Evolutionary conservation across 345 rosid species (phyloP).

Genomic region (Camelina sativa): DNA sequence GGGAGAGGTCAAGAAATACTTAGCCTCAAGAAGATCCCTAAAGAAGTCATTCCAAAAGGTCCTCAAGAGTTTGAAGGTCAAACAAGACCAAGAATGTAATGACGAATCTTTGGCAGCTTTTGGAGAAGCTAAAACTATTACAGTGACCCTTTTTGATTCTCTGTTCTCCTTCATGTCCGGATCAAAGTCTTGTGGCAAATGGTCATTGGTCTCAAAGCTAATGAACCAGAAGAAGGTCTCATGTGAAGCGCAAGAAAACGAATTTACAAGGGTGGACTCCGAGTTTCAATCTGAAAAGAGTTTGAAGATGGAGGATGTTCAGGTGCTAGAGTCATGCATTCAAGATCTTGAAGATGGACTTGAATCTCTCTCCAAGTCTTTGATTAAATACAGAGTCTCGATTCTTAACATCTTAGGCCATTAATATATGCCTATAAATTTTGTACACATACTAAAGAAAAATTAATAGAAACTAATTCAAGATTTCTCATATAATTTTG

Average conservation of each 20-base stretch:
- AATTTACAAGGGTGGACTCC: conserved; percentile 41
- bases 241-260: conserved; percentile 23
- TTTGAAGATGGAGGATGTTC: conserved; percentile 35
- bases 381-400: conserved; percentile 55
- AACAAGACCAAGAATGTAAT: conserved; percentile 1
- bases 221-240: conserved; percentile 19
- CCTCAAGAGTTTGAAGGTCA: conserved; percentile 27
- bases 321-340: conserved; percentile 48
- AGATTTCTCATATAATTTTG: background rate
- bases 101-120: conserved; percentile 26
- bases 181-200: conserved; percentile 33
- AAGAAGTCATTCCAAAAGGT: conserved; percentile 43
- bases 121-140: conserved; percentile 42
- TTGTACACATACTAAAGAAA: background rate
- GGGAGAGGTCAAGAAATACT: conserved; percentile 40
- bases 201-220: conserved; percentile 45
- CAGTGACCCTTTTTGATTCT: conserved; percentile 35
- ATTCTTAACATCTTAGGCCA: conserved; percentile 52
- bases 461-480: background rate
- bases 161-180: conserved; percentile 42
- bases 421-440: conserved; percentile 12
- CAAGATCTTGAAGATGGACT: conserved; percentile 51
- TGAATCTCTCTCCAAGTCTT: conserved; percentile 42
- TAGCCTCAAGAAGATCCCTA: conserved; percentile 31
- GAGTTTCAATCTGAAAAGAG: conserved; percentile 27